Conservation (phyloP, 2,329 filamentous ascomycete species). For the Phialophora macrospora region DNA sequence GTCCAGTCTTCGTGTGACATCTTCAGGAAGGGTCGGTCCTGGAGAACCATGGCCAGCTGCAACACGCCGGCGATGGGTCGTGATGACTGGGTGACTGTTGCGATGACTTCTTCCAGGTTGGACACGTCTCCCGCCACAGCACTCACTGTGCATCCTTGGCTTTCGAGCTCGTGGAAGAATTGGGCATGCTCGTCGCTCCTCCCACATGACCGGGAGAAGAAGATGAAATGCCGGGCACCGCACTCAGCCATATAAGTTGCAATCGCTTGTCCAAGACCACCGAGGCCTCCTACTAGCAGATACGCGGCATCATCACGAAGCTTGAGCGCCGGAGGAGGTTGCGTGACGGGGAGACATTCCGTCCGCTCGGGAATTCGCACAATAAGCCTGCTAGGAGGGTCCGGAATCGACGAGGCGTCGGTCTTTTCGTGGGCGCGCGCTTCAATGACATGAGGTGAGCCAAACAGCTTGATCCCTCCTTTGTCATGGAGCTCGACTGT, state of each 20-base stretch:
- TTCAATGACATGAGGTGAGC: too few relatives aligned
- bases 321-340: conserved; percentile 9
- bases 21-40: conserved; percentile 43
- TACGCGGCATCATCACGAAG: conserved; percentile 52
- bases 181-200: too few relatives aligned
- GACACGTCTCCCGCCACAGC: too few relatives aligned
- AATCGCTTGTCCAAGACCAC: conserved; percentile 51
- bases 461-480: too few relatives aligned
- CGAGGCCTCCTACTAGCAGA: conserved; percentile 62
- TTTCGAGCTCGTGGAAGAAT: too few relatives aligned
- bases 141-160: too few relatives aligned
- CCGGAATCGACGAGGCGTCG: too few relatives aligned
- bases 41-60: conserved; percentile 54
- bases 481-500: too few relatives aligned
- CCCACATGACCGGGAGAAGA: conserved; percentile 18
- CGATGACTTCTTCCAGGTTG: too few relatives aligned
- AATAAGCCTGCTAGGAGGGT: neutral
- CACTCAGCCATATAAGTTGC: conserved; percentile 57
- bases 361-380: conserved; percentile 25
- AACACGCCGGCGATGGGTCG: conserved; percentile 52
- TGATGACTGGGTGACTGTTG: conserved; percentile 26
- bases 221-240: conserved; percentile 59
- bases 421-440: too few relatives aligned
- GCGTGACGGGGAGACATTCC: neutral
- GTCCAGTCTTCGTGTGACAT: conserved; percentile 50